These are phyloP conservation scores for Colletotrichum liriopes DNA, from an alignment of 2,329 filamentous ascomycete species.

Conservation along the genomic window DNA sequence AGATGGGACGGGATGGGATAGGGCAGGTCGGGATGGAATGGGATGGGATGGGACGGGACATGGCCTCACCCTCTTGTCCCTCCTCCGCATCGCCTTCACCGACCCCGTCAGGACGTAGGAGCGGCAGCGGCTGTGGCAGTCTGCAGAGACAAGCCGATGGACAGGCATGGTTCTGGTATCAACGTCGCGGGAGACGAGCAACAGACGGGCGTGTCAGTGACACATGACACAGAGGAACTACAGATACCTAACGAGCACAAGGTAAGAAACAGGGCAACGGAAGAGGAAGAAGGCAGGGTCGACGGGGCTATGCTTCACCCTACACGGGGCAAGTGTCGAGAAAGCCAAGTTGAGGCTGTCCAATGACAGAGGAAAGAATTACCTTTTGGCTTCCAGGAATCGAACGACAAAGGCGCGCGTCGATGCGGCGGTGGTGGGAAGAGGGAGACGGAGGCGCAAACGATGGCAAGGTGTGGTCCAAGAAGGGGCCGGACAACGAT, in stretches of 20 bases:
- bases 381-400: conserved; percentile 14
- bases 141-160: conserved; percentile 6
- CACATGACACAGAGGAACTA: conserved; percentile 33
- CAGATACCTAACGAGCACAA: background rate
- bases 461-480: conserved; percentile 15
- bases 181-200: conserved; percentile 18
- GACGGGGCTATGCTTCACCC: conserved; percentile 20
- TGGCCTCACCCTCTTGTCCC: conserved; percentile 16
- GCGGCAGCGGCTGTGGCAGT: background rate
- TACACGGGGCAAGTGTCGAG: conserved; percentile 14
- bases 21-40: conserved; percentile 14
- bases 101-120: background rate
- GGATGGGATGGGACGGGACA: conserved; percentile 17
- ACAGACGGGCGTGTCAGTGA: conserved; percentile 17
- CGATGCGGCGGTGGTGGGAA: conserved; percentile 1
- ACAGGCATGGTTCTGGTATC: conserved; percentile 25
- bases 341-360: conserved; percentile 19
- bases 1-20: conserved; percentile 24
- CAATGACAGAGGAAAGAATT: conserved; percentile 22
- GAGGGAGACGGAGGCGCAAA: background rate
- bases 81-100: conserved; percentile 15
- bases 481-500: conserved; percentile 16
- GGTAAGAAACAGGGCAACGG: conserved; percentile 5
- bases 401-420: conserved; percentile 24
- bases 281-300: background rate